These are phyloP conservation scores for Ceratocystis huliohia DNA, from an alignment of 2,329 filamentous ascomycete genomes.

Conservation along the genomic window DNA sequence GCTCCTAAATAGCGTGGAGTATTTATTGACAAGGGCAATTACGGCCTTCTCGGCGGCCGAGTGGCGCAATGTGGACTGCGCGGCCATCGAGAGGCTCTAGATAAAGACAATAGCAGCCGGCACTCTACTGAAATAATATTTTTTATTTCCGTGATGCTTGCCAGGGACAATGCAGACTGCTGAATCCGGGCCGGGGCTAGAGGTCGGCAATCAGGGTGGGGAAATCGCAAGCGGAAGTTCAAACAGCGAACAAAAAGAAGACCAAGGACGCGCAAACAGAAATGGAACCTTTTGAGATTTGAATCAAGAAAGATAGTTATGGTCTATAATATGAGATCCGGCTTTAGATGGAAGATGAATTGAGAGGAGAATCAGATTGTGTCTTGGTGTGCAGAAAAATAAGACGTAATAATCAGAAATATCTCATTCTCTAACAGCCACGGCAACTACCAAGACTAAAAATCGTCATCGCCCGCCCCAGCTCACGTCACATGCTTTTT, in stretches of 20 bases:
- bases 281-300: neutral
- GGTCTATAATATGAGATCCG: neutral
- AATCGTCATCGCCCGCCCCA: slow-evolving; percentile 8
- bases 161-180: neutral
- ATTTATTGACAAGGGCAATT: slow-evolving; percentile 49
- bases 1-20: slow-evolving; percentile 39
- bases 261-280: neutral
- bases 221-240: neutral
- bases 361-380: neutral
- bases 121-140: neutral
- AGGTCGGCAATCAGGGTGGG: neutral
- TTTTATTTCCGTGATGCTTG: neutral
- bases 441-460: slow-evolving; percentile 3
- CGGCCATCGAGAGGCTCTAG: slow-evolving; percentile 49
- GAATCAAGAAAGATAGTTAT: neutral
- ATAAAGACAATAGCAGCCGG: neutral
- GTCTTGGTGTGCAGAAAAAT: slow-evolving; percentile 2
- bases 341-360: neutral
- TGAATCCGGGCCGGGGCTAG: neutral
- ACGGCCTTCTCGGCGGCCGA: slow-evolving; percentile 55
- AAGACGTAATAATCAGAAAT: neutral
- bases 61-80: slow-evolving; percentile 68
- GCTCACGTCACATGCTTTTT: slow-evolving; percentile 7
- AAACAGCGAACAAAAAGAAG: neutral
- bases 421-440: neutral